These are phyloP conservation scores for Lipomyces sp. DNA, from an alignment of 805 yeast genomes.

Conservation along the genomic window DNA sequence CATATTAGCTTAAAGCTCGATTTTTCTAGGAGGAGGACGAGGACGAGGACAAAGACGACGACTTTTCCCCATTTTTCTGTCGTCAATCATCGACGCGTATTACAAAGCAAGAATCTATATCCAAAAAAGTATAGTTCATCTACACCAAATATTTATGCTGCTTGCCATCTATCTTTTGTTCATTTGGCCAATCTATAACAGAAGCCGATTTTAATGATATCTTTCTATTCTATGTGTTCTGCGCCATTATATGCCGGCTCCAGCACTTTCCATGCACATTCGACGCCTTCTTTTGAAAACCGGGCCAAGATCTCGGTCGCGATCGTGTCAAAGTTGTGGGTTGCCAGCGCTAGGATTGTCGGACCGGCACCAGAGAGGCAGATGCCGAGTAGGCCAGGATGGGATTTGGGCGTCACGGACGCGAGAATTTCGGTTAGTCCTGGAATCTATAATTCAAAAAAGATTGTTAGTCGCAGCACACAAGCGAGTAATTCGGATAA, in stretches of 20 bases:
- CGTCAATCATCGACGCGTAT: no score
- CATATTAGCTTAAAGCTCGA: no score
- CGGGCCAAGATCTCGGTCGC: conserved; percentile 74
- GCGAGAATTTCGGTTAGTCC: conserved; percentile 82
- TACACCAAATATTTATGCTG: neutral
- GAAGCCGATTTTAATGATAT: neutral
- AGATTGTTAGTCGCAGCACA: no score
- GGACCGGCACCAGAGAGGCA: conserved; percentile 99
- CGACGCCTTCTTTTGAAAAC: conserved; percentile 67
- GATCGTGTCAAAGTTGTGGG: conserved; percentile 80
- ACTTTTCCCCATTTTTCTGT: no score
- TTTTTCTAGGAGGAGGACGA: no score
- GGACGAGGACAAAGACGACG: no score
- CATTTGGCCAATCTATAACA: neutral
- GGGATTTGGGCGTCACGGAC: conserved; percentile 73
- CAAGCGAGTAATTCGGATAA: no score
- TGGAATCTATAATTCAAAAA: conserved; percentile 57
- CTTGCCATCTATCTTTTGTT: neutral
- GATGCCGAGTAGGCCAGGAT: conserved; percentile 87
- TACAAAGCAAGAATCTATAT: neutral
- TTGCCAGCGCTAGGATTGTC: conserved; percentile 91
- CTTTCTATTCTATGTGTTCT: neutral
- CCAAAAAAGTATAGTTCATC: neutral
- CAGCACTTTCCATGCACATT: conserved; percentile 80
- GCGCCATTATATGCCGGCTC: conserved; percentile 92